Evolutionary conservation across 139 green algal species (phyloP).

Genomic region (Chlorella sp.): DNA sequence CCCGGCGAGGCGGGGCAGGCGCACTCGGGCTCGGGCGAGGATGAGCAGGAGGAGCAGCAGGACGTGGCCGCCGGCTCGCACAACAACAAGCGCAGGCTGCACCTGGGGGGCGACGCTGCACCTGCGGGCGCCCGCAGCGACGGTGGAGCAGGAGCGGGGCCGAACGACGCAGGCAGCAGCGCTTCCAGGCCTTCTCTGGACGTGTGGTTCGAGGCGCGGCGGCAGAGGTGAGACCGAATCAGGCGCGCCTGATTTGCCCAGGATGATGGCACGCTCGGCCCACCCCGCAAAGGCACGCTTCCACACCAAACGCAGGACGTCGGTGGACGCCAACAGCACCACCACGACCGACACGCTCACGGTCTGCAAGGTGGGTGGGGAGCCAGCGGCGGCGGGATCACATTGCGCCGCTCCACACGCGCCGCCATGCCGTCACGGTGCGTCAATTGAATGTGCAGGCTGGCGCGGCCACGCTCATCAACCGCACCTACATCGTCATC

Average conservation of each 20-base stretch:
- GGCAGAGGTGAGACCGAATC: slow-evolving; percentile 12
- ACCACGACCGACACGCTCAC: slow-evolving; percentile 30
- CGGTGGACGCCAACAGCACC: slow-evolving; percentile 28
- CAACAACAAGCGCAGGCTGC: too few species aligned
- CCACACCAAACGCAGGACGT: slow-evolving; percentile 28
- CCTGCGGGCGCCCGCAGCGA: too few species aligned
- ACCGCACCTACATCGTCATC: slow-evolving; percentile 53
- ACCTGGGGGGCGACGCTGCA: too few species aligned
- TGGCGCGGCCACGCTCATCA: slow-evolving; percentile 41
- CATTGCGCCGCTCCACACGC: background rate
- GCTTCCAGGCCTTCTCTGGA: slow-evolving; percentile 26
- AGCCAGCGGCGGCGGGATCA: background rate
- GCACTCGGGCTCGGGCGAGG: too few species aligned
- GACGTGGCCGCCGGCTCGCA: too few species aligned
- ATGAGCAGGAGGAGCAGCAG: too few species aligned
- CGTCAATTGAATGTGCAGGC: slow-evolving; percentile 11
- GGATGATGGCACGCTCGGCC: background rate
- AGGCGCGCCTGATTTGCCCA: background rate
- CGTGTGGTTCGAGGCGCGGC: slow-evolving; percentile 38
- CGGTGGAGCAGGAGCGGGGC: too few species aligned
- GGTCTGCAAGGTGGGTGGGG: slow-evolving; percentile 28
- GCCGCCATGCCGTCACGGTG: background rate
- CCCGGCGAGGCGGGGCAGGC: too few species aligned
- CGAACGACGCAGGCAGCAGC: background rate
- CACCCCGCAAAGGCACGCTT: background rate